These are phyloP conservation scores for Durusdinium trenchii DNA, from an alignment of 73 alveolate genomes.

Conservation along the genomic window DNA sequence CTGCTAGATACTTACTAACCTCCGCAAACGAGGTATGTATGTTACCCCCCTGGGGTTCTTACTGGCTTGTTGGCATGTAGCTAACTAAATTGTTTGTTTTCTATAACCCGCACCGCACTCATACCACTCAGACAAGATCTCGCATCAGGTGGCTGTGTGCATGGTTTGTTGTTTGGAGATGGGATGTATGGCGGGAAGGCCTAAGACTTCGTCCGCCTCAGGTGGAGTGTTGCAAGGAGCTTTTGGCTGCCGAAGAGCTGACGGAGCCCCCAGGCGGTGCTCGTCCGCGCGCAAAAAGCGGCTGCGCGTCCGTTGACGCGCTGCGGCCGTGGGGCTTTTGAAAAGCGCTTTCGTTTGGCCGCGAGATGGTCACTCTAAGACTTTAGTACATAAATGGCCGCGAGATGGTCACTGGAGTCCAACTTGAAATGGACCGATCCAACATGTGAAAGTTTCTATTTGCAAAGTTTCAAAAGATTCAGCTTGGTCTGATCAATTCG, in stretches of 20 bases:
- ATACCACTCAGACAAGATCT: not conserved
- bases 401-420: too few relatives aligned
- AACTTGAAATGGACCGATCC: too few relatives aligned
- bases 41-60: too few relatives aligned
- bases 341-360: too few relatives aligned
- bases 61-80: not conserved
- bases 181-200: not conserved
- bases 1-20: not conserved
- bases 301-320: not conserved
- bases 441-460: too few relatives aligned
- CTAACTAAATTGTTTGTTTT: not conserved
- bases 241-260: conserved; percentile 26
- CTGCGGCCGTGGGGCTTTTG: too few relatives aligned
- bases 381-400: too few relatives aligned
- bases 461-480: too few relatives aligned
- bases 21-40: too few relatives aligned
- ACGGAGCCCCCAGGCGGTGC: conserved; percentile 41
- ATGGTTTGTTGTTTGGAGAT: not conserved
- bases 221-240: conserved; percentile 70
- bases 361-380: too few relatives aligned
- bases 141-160: not conserved
- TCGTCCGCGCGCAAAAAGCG: not conserved
- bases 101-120: too few relatives aligned
- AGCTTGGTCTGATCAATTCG: too few relatives aligned
- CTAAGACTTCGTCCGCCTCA: not conserved